A percentile compares a stretch with the other conserved stretches of the same genome.
Evolutionary conservation across 2,329 filamentous ascomycete species (phyloP).

Genomic region (Pseudopyrenochaeta lycopersici): DNA sequence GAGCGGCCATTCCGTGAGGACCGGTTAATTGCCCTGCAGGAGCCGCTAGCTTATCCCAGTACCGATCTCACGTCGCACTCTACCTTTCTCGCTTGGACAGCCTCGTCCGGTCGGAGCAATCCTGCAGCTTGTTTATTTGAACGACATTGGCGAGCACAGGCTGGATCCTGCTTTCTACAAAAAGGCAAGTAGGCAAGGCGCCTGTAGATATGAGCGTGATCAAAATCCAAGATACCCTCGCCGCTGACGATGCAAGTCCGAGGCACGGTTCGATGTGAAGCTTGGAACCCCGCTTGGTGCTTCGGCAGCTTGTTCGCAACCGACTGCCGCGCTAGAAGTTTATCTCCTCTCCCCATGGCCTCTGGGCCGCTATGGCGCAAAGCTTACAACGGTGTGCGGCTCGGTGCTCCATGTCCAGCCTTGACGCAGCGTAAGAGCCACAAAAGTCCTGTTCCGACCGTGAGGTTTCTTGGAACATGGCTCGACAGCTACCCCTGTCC

Average conservation of each 20-base stretch:
- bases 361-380: not conserved
- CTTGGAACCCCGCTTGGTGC: not conserved
- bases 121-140: slow-evolving; percentile 3
- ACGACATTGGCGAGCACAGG: slow-evolving; percentile 2
- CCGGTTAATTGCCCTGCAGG: slow-evolving; percentile 15
- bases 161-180: not conserved
- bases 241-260: not conserved
- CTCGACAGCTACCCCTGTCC: not conserved
- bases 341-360: not conserved
- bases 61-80: slow-evolving; percentile 1
- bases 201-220: not conserved
- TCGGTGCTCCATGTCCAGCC: not conserved
- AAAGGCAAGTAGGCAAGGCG: not conserved
- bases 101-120: slow-evolving; percentile 8
- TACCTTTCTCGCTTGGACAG: slow-evolving; percentile 8
- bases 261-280: not conserved
- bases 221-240: slow-evolving; percentile 1
- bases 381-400: not conserved
- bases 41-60: slow-evolving; percentile 3
- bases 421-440: not conserved
- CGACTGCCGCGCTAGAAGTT: not conserved
- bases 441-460: not conserved
- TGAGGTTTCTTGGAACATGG: not conserved
- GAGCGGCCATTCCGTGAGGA: not conserved
- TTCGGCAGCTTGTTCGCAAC: not conserved